Evolutionary conservation across 306 rosid species (phyloP).

Genomic region (Prunus mume): DNA sequence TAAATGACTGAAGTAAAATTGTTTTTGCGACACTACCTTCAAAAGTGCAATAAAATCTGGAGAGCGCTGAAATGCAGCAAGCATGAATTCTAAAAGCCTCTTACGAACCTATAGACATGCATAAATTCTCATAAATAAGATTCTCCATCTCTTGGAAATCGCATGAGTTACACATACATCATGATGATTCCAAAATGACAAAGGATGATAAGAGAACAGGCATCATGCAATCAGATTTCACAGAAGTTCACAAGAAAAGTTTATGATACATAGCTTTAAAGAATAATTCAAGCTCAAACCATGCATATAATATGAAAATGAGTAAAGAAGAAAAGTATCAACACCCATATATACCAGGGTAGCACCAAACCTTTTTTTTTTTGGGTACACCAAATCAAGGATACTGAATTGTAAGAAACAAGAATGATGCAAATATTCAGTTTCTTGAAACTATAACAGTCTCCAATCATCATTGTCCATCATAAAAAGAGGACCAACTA

Average conservation of each 20-base stretch:
- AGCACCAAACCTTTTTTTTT: not conserved
- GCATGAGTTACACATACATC: not conserved
- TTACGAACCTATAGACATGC: slow-evolving; percentile 64
- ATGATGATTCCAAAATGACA: not conserved
- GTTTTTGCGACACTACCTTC: slow-evolving; percentile 51
- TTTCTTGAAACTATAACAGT: not conserved
- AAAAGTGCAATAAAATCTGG: slow-evolving; percentile 81
- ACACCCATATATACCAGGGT: not conserved
- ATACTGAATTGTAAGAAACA: not conserved
- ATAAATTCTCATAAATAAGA: slow-evolving; percentile 2
- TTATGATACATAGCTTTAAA: not conserved
- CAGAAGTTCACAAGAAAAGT: not conserved
- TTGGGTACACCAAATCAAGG: not conserved
- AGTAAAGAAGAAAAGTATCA: not conserved
- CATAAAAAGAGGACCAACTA: not conserved
- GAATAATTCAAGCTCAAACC: not conserved
- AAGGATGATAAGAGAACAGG: not conserved
- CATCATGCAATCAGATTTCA: not conserved
- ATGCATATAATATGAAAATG: not conserved
- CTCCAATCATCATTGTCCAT: not conserved
- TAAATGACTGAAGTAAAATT: slow-evolving; percentile 10
- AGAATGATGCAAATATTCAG: not conserved
- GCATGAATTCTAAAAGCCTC: slow-evolving; percentile 84
- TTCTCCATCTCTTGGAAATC: not conserved
- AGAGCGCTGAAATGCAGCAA: slow-evolving; percentile 78